Base-by-base conservation (phyloP, 108 stramenopile species). In the Cylindrotheca fusiformis region DNA sequence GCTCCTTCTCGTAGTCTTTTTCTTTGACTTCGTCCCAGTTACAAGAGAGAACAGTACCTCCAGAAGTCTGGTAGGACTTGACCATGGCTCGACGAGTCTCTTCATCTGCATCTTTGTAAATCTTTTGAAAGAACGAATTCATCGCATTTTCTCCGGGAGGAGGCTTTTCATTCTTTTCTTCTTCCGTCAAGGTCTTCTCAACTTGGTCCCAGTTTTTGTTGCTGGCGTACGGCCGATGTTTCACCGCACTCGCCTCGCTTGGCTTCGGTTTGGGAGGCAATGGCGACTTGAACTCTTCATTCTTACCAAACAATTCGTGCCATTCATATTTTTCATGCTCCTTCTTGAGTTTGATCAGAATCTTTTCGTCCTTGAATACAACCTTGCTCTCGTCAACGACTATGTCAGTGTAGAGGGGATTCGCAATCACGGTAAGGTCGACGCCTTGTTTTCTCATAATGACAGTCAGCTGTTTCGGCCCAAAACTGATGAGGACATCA, bases 1-100 rank as follows among this genome's bases (percentile, higher is more conserved):
- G 76, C 5, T 96, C 77, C 74, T 97, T 90, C 75, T 99, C 99
- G 74, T 98, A 99, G 80, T 99, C 95, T n/a, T 86, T 96, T 60
- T 88, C 69, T 20, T 64, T 71, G 14, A 99, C 99, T 75, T 99
- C 99, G 53, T 92, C 78, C 99, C 99, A 99, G 74, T 99, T 98
- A 23, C 96, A 97, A 20, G 85, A 87, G 62, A 99, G 78, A 1
- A 91, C 91, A 2, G 97, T 98, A 26, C 99, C 99, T 17, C 98
- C 98, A 4, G 86, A 90, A 8, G 97, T 98, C 67, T 99, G 98
- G 69, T 94, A 98, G 45, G 80, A 83, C 70, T 99, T 99, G 67
- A 95, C 78, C 99, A 99, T 99, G 28, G 97, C 97, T 41, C 95
- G 80, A 25, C 87, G 66, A 1, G 97, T 97, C 23, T 97, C 93